phyloP scores from a whole-genome alignment of 2,329 filamentous ascomycete genomes.

The Salinomyces thailandicus region DNA sequence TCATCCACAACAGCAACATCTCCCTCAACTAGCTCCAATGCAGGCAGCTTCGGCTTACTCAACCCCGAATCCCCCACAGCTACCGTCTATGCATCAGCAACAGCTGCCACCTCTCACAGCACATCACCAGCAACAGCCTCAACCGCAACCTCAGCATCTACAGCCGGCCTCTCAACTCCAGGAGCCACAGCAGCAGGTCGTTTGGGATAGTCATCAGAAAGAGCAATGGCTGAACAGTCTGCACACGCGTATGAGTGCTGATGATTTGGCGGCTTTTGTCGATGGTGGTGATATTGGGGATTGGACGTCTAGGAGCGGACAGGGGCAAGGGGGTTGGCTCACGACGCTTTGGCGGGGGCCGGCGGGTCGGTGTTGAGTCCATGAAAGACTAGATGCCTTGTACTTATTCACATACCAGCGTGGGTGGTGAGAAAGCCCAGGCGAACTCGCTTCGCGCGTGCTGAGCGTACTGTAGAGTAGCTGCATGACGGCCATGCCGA shows the following conservation, averaged over 20 bases:
- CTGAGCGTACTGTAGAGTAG: too few relatives aligned
- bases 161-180: conserved; percentile 6
- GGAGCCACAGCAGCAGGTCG: conserved; percentile 7
- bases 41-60: conserved; percentile 6
- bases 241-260: conserved; percentile 29
- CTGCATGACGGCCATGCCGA: too few relatives aligned
- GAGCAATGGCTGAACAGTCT: conserved; percentile 28
- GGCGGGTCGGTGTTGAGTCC: too few relatives aligned
- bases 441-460: too few relatives aligned
- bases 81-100: conserved; percentile 5
- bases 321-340: conserved; percentile 6
- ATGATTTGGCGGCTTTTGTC: conserved; percentile 32
- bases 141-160: conserved; percentile 3
- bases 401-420: too few relatives aligned
- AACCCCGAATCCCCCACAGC: conserved; percentile 3
- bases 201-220: conserved; percentile 20
- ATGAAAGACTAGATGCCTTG: too few relatives aligned
- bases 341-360: conserved; percentile 5
- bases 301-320: conserved; percentile 3
- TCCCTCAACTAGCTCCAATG: conserved; percentile 4
- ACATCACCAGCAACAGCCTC: neutral
- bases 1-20: conserved; percentile 6
- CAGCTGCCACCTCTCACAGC: conserved; percentile 4
- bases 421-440: too few relatives aligned
- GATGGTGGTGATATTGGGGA: conserved; percentile 24